Evolutionary conservation across 768 basidiomycete species (phyloP), one percentile per base, ranked within the genome.

Genomic region (Termitomyces sp.): DNA sequence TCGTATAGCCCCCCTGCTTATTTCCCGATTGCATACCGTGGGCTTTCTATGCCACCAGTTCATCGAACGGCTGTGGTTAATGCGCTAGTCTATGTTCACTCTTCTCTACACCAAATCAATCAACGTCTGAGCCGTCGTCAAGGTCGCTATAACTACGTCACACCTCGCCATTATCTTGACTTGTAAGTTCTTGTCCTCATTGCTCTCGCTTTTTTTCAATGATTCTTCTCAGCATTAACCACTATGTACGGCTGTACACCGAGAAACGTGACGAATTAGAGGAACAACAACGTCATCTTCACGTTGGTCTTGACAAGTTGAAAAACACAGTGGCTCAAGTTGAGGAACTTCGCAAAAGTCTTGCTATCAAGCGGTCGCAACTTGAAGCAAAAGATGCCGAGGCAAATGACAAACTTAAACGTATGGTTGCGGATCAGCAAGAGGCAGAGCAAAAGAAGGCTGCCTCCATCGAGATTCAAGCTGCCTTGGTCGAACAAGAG

Each of bases 401-500:
- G 71, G 97, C 97, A 11, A 98, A 99, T 69, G 92, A 93, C 65
- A 99, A 99, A 72, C 80, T 99, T 38, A 88, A 91, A 69, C 91
- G 93, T 54, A 98, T 99, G 96, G 94, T 99, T 13, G 81, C 91
- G 7, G 96, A 98, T 70, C 96, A 99, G 70, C 96, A 98, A 66
- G 96, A 98, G 66, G 97, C 97, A 2, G 97, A 99, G 65, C 92
- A 95, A 68, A 97, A 98, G 82, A 98, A 98, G 67, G 80, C 90
- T 2, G 94, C 93, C 0, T 99, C 97, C 7, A 93, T 98, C 61
- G 85, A 95, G 69, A 95, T 98, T 43, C 94, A 98, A 66, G 91
- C 92, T 2, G 94, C 92, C 22, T 78, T 98, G 46, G 91, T 89
- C 15, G 86, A 93, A 68, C 95, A 98, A 68, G 93, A 98, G 70